phyloP scores from a whole-genome alignment of 805 yeast genomes.

The Spathaspora hagerdaliae region DNA sequence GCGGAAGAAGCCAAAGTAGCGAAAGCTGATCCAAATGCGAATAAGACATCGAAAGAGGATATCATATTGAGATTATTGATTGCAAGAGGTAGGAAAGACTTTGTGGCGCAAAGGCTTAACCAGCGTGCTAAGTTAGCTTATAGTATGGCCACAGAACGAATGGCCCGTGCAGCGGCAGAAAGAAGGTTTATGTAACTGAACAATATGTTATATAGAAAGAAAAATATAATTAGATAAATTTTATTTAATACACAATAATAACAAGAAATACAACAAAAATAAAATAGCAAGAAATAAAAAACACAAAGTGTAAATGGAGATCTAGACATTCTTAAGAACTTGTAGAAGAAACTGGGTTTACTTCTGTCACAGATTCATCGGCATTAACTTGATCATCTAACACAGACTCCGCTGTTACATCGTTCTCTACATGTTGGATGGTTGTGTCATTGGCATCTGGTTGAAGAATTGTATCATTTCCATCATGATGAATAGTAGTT shows the following conservation, averaged over 20 bases:
- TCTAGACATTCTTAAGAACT: neutral
- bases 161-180: slow-evolving; percentile 45
- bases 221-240: neutral
- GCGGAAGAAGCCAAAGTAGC: slow-evolving; percentile 41
- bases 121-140: slow-evolving; percentile 59
- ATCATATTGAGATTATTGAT: slow-evolving; percentile 68
- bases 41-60: slow-evolving; percentile 52
- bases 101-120: slow-evolving; percentile 55
- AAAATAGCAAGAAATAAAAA: slow-evolving; percentile 1
- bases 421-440: slow-evolving; percentile 44
- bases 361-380: slow-evolving; percentile 11
- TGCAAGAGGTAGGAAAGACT: slow-evolving; percentile 57
- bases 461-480: slow-evolving; percentile 20
- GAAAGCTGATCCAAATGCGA: slow-evolving; percentile 39
- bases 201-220: neutral
- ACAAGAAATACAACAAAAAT: neutral
- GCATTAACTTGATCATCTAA: slow-evolving; percentile 23
- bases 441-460: slow-evolving; percentile 41
- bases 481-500: slow-evolving; percentile 11
- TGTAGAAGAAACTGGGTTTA: neutral
- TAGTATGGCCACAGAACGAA: slow-evolving; percentile 50
- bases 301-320: neutral
- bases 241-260: slow-evolving; percentile 1
- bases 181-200: slow-evolving; percentile 20
- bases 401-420: slow-evolving; percentile 41